phyloP scores from a whole-genome alignment of 108 stramenopile species.

The Schizochytrium sp. region DNA sequence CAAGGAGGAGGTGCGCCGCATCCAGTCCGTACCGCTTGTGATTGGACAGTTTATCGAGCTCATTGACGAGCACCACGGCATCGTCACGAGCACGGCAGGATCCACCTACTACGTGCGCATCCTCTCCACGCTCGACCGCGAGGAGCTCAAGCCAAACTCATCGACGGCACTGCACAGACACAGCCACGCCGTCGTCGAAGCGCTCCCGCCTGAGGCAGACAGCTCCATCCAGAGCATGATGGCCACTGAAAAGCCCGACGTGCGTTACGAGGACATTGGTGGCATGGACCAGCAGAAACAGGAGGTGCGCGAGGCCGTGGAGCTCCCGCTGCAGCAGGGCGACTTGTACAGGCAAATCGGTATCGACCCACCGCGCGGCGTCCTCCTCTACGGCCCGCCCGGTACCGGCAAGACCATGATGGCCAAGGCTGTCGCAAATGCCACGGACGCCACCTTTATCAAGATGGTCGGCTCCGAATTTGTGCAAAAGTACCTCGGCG shows the following conservation, averaged over 20 bases:
- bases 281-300: slow-evolving; percentile 98
- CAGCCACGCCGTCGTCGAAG: slow-evolving; percentile 93
- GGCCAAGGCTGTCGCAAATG: slow-evolving; percentile 97
- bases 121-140: slow-evolving; percentile 87
- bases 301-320: slow-evolving; percentile 97
- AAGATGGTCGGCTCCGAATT: slow-evolving; percentile 96
- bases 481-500: slow-evolving; percentile 99
- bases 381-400: slow-evolving; percentile 83
- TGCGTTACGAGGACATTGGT: slow-evolving; percentile 96
- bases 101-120: slow-evolving; percentile 95
- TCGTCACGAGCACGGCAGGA: slow-evolving; percentile 85
- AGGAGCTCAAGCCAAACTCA: slow-evolving; percentile 92
- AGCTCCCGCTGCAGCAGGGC: slow-evolving; percentile 90
- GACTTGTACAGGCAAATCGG: slow-evolving; percentile 97
- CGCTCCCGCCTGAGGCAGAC: slow-evolving; percentile 95
- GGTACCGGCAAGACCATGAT: slow-evolving; percentile 98
- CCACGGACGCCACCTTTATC: slow-evolving; percentile 95
- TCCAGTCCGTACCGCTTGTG: slow-evolving; percentile 92
- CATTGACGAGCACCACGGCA: slow-evolving; percentile 97
- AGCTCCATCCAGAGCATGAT: slow-evolving; percentile 83
- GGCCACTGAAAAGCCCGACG: slow-evolving; percentile 97
- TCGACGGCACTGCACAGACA: slow-evolving; percentile 93
- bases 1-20: slow-evolving; percentile 91
- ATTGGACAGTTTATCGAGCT: slow-evolving; percentile 99
- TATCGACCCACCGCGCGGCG: slow-evolving; percentile 98